Evolutionary conservation across 2,329 filamentous ascomycete species (phyloP).

Genomic region (Trichoderma simmonsii): DNA sequence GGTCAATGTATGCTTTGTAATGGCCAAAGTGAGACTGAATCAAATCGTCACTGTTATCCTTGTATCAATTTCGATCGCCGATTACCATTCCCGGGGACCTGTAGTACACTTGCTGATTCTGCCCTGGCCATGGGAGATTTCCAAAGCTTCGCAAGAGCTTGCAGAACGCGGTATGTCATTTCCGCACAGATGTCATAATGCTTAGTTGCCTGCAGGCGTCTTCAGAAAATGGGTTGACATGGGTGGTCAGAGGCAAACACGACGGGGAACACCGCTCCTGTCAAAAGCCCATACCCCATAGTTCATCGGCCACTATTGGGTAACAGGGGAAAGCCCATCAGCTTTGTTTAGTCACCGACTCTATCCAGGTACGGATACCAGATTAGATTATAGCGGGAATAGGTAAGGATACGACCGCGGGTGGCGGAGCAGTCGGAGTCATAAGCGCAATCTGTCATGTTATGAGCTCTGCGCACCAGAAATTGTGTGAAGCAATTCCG

Average conservation of each 20-base stretch:
- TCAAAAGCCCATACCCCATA: neutral
- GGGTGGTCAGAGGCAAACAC: neutral
- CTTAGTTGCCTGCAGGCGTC: neutral
- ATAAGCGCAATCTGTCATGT: neutral
- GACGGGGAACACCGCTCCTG: neutral
- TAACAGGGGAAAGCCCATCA: neutral
- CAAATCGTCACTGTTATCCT: neutral
- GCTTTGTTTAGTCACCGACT: neutral
- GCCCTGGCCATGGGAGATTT: neutral
- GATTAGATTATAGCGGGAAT: neutral
- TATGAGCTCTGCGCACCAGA: neutral
- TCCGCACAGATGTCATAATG: neutral
- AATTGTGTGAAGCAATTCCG: neutral
- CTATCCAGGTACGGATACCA: neutral
- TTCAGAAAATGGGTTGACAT: neutral
- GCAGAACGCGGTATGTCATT: neutral
- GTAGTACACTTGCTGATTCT: neutral
- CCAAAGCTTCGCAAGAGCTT: neutral
- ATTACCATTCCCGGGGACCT: neutral
- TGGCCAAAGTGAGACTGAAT: neutral
- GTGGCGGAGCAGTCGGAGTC: neutral
- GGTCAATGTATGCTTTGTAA: neutral
- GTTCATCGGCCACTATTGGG: neutral
- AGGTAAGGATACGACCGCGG: neutral
- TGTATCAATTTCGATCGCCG: neutral